These are phyloP conservation scores for Trichothecium roseum DNA, from an alignment of 2,329 filamentous ascomycete species.

Conservation along the genomic window DNA sequence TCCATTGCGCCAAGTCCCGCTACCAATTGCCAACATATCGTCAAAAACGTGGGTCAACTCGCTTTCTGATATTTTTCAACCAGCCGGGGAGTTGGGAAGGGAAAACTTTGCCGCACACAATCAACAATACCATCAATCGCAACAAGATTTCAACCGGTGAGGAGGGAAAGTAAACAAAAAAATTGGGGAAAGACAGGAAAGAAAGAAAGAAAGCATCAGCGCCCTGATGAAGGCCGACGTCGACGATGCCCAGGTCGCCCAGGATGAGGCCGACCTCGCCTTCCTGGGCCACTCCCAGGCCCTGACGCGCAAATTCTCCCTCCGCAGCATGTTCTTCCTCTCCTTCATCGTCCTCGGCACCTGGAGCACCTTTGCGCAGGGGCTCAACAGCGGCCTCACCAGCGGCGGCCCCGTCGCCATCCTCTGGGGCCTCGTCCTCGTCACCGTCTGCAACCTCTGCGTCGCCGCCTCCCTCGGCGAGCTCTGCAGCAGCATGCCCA, in stretches of 20 bases:
- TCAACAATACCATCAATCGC: too few species aligned
- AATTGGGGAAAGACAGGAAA: too few species aligned
- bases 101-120: too few species aligned
- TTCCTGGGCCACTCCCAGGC: conserved; percentile 14
- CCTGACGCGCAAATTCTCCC: conserved; percentile 26
- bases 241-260: conserved; percentile 3
- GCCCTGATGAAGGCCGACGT: conserved; percentile 1
- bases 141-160: too few species aligned
- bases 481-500: conserved; percentile 39
- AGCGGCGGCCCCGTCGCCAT: conserved; percentile 35
- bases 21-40: too few species aligned
- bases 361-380: conserved; percentile 38
- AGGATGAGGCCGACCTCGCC: conserved; percentile 15
- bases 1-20: too few species aligned
- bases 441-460: conserved; percentile 32
- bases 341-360: conserved; percentile 41
- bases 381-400: conserved; percentile 25
- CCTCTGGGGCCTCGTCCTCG: conserved; percentile 35
- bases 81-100: too few species aligned
- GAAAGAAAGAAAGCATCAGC: too few species aligned
- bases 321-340: conserved; percentile 37
- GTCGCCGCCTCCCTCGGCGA: conserved; percentile 37
- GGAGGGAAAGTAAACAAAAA: too few species aligned
- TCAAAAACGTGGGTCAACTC: too few species aligned
- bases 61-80: too few species aligned